Conservation (phyloP, 352 stramenopile species). For the Globisporangium emineosum region DNA sequence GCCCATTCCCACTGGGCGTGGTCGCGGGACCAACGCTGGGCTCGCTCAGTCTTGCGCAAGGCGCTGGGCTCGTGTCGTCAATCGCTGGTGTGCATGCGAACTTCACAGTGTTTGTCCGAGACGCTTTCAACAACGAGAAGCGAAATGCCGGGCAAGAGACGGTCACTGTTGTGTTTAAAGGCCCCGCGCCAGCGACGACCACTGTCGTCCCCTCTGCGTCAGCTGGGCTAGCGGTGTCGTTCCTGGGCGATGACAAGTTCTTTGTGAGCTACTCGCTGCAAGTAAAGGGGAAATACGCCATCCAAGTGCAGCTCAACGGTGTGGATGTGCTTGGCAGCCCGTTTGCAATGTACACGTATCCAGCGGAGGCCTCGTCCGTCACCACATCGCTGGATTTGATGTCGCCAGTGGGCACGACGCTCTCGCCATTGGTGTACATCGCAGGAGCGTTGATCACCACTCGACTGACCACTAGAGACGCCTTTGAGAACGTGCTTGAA, state of each 20-base stretch:
- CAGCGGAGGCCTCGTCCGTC: constrained; percentile 29
- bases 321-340: constrained; percentile 40
- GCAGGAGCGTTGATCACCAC: constrained; percentile 34
- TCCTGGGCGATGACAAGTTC: constrained; percentile 35
- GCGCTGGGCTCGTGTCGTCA: constrained; percentile 43
- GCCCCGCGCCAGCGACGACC: constrained; percentile 24
- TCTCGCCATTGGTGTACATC: constrained; percentile 22
- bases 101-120: constrained; percentile 54
- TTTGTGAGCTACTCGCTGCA: constrained; percentile 39
- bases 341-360: constrained; percentile 60
- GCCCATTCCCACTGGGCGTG: constrained; percentile 51
- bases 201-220: constrained; percentile 17
- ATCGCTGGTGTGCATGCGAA: constrained; percentile 43
- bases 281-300: constrained; percentile 43
- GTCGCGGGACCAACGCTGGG: constrained; percentile 47
- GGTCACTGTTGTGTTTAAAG: constrained; percentile 34
- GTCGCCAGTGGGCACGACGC: constrained; percentile 20
- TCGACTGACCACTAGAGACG: constrained; percentile 44
- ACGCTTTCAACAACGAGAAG: constrained; percentile 62
- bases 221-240: constrained; percentile 26
- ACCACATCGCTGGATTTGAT: constrained; percentile 58
- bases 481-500: constrained; percentile 47
- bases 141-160: constrained; percentile 47
- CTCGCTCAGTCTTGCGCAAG: constrained; percentile 36
- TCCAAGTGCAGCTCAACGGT: constrained; percentile 42